These are phyloP conservation scores for Sedum album DNA, from an alignment of 164 flowering plant genomes.

Conservation along the genomic window DNA sequence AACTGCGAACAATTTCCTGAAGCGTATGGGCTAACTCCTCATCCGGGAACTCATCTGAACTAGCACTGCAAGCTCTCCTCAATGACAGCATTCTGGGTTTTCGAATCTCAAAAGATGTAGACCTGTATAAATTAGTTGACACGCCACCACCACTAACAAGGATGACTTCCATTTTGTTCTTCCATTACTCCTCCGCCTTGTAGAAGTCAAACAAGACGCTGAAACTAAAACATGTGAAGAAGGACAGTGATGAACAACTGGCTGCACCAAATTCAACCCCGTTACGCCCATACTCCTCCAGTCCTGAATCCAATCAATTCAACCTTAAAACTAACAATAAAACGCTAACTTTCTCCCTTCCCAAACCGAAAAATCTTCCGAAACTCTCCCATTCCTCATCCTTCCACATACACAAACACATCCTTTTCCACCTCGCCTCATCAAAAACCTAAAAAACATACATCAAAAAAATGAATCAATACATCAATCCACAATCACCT, in stretches of 20 bases:
- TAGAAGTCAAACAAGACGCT: background rate
- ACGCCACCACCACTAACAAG: constrained; percentile 29
- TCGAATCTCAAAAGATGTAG: constrained; percentile 34
- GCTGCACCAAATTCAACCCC: background rate
- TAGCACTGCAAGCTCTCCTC: constrained; percentile 38
- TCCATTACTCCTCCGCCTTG: background rate
- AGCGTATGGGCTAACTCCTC: constrained; percentile 54
- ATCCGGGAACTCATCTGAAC: constrained; percentile 48
- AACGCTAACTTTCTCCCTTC: background rate
- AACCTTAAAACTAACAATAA: background rate
- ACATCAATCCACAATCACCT: too few relatives aligned
- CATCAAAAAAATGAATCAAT: too few relatives aligned
- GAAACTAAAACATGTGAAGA: too few relatives aligned
- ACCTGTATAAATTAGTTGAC: constrained; percentile 21
- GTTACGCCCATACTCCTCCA: background rate
- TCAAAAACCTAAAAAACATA: background rate
- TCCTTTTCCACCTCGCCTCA: too few relatives aligned
- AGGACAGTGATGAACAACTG: too few relatives aligned
- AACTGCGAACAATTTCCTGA: constrained; percentile 44
- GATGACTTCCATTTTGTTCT: constrained; percentile 20
- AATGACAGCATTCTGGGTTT: constrained; percentile 18
- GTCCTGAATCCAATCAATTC: background rate
- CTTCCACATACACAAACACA: too few relatives aligned
- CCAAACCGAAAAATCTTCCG: background rate
- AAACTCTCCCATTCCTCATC: too few relatives aligned